Percentiles rank a stretch among this genome's conserved stretches.
Conservation (phyloP, 2,329 filamentous ascomycete species). For the Aspergillus unguis region DNA sequence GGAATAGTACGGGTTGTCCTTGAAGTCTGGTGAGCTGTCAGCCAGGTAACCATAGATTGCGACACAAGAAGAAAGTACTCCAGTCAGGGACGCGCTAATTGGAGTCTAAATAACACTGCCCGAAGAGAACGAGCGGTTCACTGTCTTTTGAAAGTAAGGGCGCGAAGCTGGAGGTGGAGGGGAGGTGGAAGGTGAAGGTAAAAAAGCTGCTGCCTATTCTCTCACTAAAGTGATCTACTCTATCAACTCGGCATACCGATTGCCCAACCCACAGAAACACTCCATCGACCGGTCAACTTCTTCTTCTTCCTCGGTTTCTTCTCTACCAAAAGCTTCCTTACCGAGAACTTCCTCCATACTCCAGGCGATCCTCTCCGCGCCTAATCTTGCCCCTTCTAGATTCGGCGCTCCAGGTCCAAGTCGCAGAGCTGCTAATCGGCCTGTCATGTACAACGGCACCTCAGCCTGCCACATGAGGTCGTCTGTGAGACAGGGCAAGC, state of each 20-base stretch:
- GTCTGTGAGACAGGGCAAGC: constrained; percentile 69
- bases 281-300: constrained; percentile 28
- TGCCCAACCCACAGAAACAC: constrained; percentile 41
- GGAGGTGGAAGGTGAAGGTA: no score
- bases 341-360: constrained; percentile 60
- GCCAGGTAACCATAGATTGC: no score
- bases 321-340: constrained; percentile 13
- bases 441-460: constrained; percentile 71
- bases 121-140: no score
- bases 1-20: no score
- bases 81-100: no score
- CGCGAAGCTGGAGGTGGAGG: no score
- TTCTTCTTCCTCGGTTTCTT: constrained; percentile 10
- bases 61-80: no score
- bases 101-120: no score
- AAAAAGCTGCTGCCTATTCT: no score
- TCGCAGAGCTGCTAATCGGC: constrained; percentile 63
- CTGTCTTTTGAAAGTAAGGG: no score
- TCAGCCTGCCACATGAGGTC: constrained; percentile 71
- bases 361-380: constrained; percentile 71
- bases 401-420: constrained; percentile 72
- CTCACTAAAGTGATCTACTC: no score
- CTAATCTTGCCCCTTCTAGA: constrained; percentile 67
- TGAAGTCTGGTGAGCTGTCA: no score
- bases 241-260: constrained; percentile 35